Base-by-base conservation (phyloP, 2,329 filamentous ascomycete genomes). In the Colletotrichum destructivum region DNA sequence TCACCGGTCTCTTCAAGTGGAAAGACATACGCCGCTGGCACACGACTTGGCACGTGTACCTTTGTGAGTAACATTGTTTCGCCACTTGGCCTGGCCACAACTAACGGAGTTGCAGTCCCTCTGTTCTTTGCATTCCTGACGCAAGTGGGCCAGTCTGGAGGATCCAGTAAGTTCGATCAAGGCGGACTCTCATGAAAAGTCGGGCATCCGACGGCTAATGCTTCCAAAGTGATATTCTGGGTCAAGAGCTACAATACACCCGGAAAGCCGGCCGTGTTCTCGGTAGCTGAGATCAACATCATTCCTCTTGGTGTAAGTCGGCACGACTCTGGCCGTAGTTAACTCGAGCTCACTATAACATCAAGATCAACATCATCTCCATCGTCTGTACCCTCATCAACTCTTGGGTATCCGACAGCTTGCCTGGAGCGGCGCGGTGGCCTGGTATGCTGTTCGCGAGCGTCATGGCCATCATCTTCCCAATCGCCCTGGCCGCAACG, bases 11-110 rank as follows among this genome's bases (percentile, higher is more conserved):
- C 3, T 79, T 79, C 69, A 77, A 76, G 54, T 78, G 77, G 77
- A 77, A 77, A 51, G 77, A 78, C 38, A 74, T 79, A 9, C 76
- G 75, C 57, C 75, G 76, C 12, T 79, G 77, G 77, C 76, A 79
- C 68, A 74, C 71, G 16, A 78, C 77, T 16, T 79, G 77, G 77
- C 76, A 78, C 35, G 77, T 77, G 1, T 79, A 77, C 35, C 64
- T 79, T 3, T 79, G 74, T 78, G 68, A 52, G 75, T 18, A 12
- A 21, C 16, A 23, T 0, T 15, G 18, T 5, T 31, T 7, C 31
- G 15, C 21, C 21, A 4, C 13, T 52, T 35, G 6, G 0, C 12
- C 1, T 15, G 16, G 54, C 55, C 26, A 31, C 49, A 49, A 2
- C 38, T 68, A 21, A 72, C 31, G 6, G 21, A 26, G 26, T 2